Evolutionary conservation across 108 stramenopile species (phyloP).

Genomic region (Pseudonitzschia delicatissima): DNA sequence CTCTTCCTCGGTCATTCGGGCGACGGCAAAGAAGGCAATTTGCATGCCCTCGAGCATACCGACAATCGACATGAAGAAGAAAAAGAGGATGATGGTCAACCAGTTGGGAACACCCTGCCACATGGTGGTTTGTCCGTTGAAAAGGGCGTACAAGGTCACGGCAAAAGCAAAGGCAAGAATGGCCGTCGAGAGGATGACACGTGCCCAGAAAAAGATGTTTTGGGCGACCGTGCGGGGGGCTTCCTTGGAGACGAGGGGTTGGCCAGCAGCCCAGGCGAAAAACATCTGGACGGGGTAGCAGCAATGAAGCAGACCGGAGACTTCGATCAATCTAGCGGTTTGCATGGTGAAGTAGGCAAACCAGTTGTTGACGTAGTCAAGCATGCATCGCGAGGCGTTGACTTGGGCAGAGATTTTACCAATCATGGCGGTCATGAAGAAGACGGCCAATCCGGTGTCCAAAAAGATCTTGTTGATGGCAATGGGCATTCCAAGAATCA

Average conservation of each 20-base stretch:
- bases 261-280: slow-evolving; percentile 44
- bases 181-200: slow-evolving; percentile 35
- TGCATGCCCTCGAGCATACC: slow-evolving; percentile 86
- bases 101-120: slow-evolving; percentile 49
- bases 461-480: slow-evolving; percentile 63
- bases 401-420: slow-evolving; percentile 60
- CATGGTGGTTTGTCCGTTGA: slow-evolving; percentile 53
- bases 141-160: slow-evolving; percentile 42
- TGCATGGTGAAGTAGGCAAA: slow-evolving; percentile 50
- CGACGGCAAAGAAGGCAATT: slow-evolving; percentile 75
- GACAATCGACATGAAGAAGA: slow-evolving; percentile 67
- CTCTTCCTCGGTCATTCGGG: slow-evolving; percentile 50
- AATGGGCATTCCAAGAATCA: slow-evolving; percentile 45
- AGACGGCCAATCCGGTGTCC: slow-evolving; percentile 64
- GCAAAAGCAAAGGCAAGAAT: slow-evolving; percentile 44
- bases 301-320: slow-evolving; percentile 60
- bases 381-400: slow-evolving; percentile 52
- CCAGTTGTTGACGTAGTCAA: slow-evolving; percentile 77
- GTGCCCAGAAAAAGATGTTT: slow-evolving; percentile 47
- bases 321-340: slow-evolving; percentile 49
- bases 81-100: slow-evolving; percentile 57
- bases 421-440: slow-evolving; percentile 59
- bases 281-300: slow-evolving; percentile 56
- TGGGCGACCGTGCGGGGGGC: slow-evolving; percentile 35
- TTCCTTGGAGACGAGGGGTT: slow-evolving; percentile 60